Percentiles rank a stretch among this genome's conserved stretches.
These are phyloP conservation scores for Didymella pomorum DNA, from an alignment of 2,329 filamentous ascomycete species.

Conservation along the genomic window DNA sequence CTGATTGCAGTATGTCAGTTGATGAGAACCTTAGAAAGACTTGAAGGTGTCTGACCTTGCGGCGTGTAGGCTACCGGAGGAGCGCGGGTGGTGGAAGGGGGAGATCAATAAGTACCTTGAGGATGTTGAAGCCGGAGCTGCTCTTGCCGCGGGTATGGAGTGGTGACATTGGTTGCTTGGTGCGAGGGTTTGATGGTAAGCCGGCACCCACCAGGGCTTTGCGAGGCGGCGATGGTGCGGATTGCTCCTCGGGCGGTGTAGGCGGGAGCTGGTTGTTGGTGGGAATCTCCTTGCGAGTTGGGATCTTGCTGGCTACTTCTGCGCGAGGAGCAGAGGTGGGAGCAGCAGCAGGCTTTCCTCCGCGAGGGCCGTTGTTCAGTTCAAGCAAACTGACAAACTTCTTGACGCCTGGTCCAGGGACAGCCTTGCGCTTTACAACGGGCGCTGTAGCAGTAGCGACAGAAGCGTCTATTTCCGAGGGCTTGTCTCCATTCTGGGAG, in stretches of 20 bases:
- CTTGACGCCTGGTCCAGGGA: slow-evolving; percentile 30
- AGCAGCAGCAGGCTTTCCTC: slow-evolving; percentile 35
- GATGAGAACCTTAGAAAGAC: not conserved
- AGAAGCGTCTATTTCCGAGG: not conserved
- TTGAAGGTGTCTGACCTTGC: slow-evolving; percentile 11
- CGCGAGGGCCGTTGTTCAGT: slow-evolving; percentile 40
- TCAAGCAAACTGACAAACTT: slow-evolving; percentile 44
- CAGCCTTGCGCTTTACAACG: slow-evolving; percentile 40
- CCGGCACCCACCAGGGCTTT: slow-evolving; percentile 37
- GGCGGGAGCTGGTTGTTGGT: slow-evolving; percentile 35
- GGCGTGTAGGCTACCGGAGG: slow-evolving; percentile 25
- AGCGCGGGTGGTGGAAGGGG: slow-evolving; percentile 33
- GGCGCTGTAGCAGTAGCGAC: slow-evolving; percentile 16
- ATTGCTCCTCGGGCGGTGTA: slow-evolving; percentile 40
- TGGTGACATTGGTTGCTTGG: slow-evolving; percentile 30
- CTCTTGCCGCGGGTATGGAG: slow-evolving; percentile 49
- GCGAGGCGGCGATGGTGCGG: slow-evolving; percentile 27
- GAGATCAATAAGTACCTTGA: slow-evolving; percentile 46
- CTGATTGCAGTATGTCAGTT: slow-evolving; percentile 16
- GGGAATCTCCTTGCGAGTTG: slow-evolving; percentile 4
- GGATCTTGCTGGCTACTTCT: slow-evolving; percentile 9
- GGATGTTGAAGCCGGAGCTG: slow-evolving; percentile 48
- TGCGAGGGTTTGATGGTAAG: slow-evolving; percentile 43
- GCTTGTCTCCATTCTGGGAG: slow-evolving; percentile 29
- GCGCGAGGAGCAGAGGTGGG: slow-evolving; percentile 33